phyloP scores from a whole-genome alignment of 768 basidiomycete genomes.

The Cyathus striatus region DNA sequence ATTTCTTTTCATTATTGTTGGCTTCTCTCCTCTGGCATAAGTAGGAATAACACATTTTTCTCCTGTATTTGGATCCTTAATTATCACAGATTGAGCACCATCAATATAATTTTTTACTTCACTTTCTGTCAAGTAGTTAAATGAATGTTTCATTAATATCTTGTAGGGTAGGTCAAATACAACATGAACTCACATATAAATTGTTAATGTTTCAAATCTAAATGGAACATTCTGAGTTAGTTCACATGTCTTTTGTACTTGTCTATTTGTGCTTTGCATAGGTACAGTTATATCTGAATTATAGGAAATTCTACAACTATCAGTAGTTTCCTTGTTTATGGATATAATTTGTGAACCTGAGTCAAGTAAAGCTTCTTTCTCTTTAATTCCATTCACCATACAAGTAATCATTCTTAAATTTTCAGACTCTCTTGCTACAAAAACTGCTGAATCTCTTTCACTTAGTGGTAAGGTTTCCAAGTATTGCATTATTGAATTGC shows the following conservation, averaged over 20 bases:
- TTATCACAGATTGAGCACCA: conserved; percentile 8
- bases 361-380: conserved; percentile 10
- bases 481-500: not conserved
- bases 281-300: conserved; percentile 14
- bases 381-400: not conserved
- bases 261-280: conserved; percentile 17
- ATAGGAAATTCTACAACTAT: conserved; percentile 8
- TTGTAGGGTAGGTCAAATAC: conserved; percentile 15
- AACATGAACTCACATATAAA: conserved; percentile 22
- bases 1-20: not conserved
- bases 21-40: conserved; percentile 2
- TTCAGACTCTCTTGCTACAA: not conserved
- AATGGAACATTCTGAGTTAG: conserved; percentile 18
- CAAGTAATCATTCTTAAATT: not conserved
- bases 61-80: conserved; percentile 14
- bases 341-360: conserved; percentile 19
- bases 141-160: conserved; percentile 15
- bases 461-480: not conserved
- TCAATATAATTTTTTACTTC: conserved; percentile 8
- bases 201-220: conserved; percentile 10
- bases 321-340: conserved; percentile 15
- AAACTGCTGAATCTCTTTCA: not conserved
- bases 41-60: conserved; percentile 8
- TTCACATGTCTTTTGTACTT: conserved; percentile 13
- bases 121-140: conserved; percentile 11